These are phyloP conservation scores for Diaporthe amygdali DNA, from an alignment of 2,329 filamentous ascomycete genomes.

Conservation along the genomic window DNA sequence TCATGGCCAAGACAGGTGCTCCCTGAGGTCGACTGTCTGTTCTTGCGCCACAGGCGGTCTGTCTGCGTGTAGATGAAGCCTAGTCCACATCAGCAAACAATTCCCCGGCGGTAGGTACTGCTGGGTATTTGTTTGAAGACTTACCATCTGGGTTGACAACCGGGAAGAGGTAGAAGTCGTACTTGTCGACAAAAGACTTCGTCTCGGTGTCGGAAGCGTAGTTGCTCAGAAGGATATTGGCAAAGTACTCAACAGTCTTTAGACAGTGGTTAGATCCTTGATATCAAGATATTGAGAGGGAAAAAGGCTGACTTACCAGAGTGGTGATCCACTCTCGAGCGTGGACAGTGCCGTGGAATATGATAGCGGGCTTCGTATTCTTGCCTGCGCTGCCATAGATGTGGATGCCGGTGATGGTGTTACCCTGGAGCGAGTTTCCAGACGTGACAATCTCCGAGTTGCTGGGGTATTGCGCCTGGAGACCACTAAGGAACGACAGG, in stretches of 20 bases:
- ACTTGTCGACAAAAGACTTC: constrained; percentile 55
- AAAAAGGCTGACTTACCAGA: constrained; percentile 46
- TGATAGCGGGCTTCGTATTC: constrained; percentile 54
- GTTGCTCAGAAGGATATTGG: constrained; percentile 52
- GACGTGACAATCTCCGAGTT: constrained; percentile 55
- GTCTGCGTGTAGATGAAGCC: constrained; percentile 65
- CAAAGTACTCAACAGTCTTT: constrained; percentile 56
- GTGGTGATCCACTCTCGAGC: constrained; percentile 65
- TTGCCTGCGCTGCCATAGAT: constrained; percentile 53
- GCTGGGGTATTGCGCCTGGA: constrained; percentile 46
- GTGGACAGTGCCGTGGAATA: constrained; percentile 64
- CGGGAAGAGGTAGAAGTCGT: constrained; percentile 71
- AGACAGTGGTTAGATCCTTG: neutral
- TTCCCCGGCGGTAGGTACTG: neutral
- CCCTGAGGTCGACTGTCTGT: constrained; percentile 48
- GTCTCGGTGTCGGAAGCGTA: constrained; percentile 42
- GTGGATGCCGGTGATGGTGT: constrained; percentile 66
- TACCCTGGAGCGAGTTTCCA: constrained; percentile 52
- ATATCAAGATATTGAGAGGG: neutral
- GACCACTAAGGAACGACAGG: constrained; percentile 49
- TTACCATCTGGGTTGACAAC: constrained; percentile 66
- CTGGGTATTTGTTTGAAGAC: constrained; percentile 10
- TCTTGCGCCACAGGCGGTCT: constrained; percentile 68
- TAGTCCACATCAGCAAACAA: constrained; percentile 26
- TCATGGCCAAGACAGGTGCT: constrained; percentile 53